Conservation (phyloP, 345 rosid genomes). For the Lenwebbia sp. region DNA sequence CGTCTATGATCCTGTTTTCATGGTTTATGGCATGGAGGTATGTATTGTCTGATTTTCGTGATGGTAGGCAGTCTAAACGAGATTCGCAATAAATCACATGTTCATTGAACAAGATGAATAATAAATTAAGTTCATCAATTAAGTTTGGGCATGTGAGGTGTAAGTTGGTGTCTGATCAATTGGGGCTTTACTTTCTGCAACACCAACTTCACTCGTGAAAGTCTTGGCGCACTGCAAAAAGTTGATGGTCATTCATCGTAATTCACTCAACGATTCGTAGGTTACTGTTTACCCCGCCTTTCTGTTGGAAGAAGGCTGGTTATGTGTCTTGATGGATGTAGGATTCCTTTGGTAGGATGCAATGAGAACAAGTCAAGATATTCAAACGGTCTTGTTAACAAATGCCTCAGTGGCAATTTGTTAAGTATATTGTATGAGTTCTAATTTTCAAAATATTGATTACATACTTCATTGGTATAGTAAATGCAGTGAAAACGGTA, state of each 20-base stretch:
- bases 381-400: background rate
- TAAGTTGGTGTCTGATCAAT: background rate
- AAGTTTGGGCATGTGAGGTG: background rate
- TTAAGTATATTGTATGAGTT: background rate
- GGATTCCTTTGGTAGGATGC: background rate
- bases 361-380: background rate
- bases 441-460: background rate
- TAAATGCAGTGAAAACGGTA: background rate
- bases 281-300: background rate
- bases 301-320: background rate
- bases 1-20: constrained; percentile 58
- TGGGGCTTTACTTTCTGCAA: background rate
- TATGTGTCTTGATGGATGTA: background rate
- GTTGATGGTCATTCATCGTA: background rate
- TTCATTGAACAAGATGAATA: background rate
- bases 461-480: background rate
- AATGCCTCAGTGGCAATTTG: background rate
- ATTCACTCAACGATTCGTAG: background rate
- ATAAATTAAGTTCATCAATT: background rate
- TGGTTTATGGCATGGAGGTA: constrained; percentile 57
- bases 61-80: background rate
- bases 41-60: background rate
- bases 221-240: background rate
- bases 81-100: background rate
- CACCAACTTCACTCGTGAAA: background rate